Evolutionary conservation across 1,284 basidiomycete species (phyloP), one percentile per base, ranked within the genome.

Genomic region (Amylostereum areolatum): DNA sequence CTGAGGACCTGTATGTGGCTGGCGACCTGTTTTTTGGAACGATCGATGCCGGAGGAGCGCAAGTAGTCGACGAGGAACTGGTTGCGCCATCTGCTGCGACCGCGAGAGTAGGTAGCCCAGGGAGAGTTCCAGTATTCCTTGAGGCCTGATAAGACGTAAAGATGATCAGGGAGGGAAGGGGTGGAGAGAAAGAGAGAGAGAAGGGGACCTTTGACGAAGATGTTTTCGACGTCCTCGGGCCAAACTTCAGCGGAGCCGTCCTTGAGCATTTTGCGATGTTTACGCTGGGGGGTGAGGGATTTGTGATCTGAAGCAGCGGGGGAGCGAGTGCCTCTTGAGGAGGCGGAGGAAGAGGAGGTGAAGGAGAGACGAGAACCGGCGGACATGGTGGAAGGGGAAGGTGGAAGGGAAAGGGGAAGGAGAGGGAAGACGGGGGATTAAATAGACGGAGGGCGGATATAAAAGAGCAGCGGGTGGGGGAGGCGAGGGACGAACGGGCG

Each of bases 21-120:
- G 18, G 88, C 87, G 57, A 90, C 87, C 63, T 89, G 86, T 62
- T 89, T 89, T 73, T 87, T 89, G 37, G 83, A 76, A 33, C 87
- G 80, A 30, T 73, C 72, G 59, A 90, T 78, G 50, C 81, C 83
- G 39, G 72, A 68, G 55, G 76, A 79, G 51, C 79, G 73, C 51
- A 89, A 77, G 59, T 84, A 83, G 55, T 89, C 85, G 60, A 90
- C 86, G 54, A 89, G 77, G 60, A 83, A 89, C 66, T 88, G 85
- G 66, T 90, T 90, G 46, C 87, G 74, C 83, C 85, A 89, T 50
- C 85, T 72, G 55, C 81, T 84, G 59, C 87, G 80, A 27, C 86
- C 86, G 12, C 83, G 78, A 31, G 83, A 83, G 62, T 83, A 85
- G 39, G 81, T 84, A 0, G 85, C 85, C 76, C 81, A 88, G 1